A percentile compares a stretch with the other conserved stretches of the same genome.
phyloP scores from a whole-genome alignment of 2,329 filamentous ascomycete genomes.

The Xylariales sp. region DNA sequence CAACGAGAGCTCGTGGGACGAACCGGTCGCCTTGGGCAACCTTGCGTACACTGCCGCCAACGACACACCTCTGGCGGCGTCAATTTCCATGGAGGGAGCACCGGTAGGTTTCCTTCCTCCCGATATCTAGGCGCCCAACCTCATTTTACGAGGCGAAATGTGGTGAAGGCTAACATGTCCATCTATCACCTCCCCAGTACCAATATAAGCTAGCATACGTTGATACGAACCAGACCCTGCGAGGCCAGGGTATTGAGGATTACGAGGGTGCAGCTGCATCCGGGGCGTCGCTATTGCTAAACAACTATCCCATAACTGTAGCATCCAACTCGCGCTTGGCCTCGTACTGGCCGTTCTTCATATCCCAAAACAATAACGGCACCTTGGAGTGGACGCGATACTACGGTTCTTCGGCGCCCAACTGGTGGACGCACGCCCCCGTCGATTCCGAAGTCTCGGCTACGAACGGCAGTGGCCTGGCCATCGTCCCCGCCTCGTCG shows the following conservation, averaged over 20 bases:
- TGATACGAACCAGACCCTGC: slow-evolving; percentile 12
- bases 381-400: slow-evolving; percentile 14
- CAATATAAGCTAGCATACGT: too few relatives aligned
- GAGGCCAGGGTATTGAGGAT: slow-evolving; percentile 16
- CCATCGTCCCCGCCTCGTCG: slow-evolving; percentile 5
- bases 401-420: slow-evolving; percentile 9
- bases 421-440: slow-evolving; percentile 18
- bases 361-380: slow-evolving; percentile 15
- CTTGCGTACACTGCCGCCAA: slow-evolving; percentile 13
- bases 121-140: slow-evolving; percentile 14
- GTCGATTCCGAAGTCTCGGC: background rate
- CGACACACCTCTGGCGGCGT: slow-evolving; percentile 14
- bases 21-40: slow-evolving; percentile 12
- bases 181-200: too few relatives aligned
- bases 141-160: too few relatives aligned
- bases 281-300: slow-evolving; percentile 12
- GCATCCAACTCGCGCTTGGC: slow-evolving; percentile 11
- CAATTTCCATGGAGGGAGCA: slow-evolving; percentile 10
- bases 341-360: slow-evolving; percentile 16
- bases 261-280: slow-evolving; percentile 10
- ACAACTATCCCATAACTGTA: slow-evolving; percentile 13
- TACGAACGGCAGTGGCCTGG: slow-evolving; percentile 1
- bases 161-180: too few relatives aligned
- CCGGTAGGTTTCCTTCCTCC: slow-evolving; percentile 13
- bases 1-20: slow-evolving; percentile 11